These are phyloP conservation scores for Wallacemonas collosoma DNA, from an alignment of 208 protist genomes.

Conservation along the genomic window DNA sequence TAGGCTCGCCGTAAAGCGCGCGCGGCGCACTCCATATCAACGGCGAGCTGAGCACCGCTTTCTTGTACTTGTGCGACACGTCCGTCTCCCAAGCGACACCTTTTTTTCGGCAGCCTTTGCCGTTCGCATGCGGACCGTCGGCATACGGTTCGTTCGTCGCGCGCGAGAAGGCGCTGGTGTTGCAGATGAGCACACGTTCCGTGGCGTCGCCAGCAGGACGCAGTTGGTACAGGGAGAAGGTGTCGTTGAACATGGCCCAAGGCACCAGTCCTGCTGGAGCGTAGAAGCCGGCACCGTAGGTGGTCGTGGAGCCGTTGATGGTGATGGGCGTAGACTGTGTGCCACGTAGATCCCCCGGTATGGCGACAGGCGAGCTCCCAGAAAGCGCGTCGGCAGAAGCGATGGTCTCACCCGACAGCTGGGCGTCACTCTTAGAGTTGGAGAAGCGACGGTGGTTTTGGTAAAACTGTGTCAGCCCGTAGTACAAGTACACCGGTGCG, in stretches of 20 bases:
- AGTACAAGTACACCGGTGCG: constrained; percentile 97
- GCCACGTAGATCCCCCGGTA: constrained; percentile 55
- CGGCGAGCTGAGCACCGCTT: constrained; percentile 34
- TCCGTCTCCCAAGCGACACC: constrained; percentile 96
- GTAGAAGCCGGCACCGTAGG: constrained; percentile 85
- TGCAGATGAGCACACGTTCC: constrained; percentile 52
- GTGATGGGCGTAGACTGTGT: constrained; percentile 22
- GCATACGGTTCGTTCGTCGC: constrained; percentile 59
- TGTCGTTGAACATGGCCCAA: constrained; percentile 98
- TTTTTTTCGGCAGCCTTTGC: constrained; percentile 76
- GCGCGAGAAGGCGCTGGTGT: constrained; percentile 77
- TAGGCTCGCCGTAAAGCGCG: constrained; percentile 32
- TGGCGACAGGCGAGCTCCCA: constrained; percentile 55
- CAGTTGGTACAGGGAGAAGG: constrained; percentile 66
- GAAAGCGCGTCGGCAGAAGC: constrained; percentile 16
- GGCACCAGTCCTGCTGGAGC: constrained; percentile 96
- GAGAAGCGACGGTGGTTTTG: constrained; percentile 98
- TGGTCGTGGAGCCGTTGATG: neutral
- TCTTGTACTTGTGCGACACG: constrained; percentile 83
- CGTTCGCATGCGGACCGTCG: neutral
- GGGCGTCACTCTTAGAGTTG: constrained; percentile 67
- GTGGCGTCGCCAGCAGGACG: neutral
- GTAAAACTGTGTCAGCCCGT: constrained; percentile 97
- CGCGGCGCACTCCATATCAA: constrained; percentile 59
- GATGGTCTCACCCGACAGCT: constrained; percentile 64